Conservation (phyloP, 192 early-diverging fungal genomes). For the Coemansia sp. region DNA sequence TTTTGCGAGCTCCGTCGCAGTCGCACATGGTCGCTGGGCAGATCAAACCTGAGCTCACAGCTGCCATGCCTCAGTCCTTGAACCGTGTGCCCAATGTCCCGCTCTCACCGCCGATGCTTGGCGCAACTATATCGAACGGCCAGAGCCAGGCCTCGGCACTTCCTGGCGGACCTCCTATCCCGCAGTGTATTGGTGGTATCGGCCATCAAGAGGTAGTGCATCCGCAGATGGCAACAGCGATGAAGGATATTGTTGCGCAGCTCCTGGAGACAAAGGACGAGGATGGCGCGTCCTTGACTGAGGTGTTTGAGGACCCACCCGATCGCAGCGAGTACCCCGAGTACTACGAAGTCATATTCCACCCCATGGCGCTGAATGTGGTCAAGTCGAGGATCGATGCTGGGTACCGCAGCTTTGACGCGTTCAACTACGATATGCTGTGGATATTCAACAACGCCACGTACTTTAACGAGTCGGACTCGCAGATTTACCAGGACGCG, state of each 20-base stretch:
- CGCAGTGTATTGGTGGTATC: constrained; percentile 55
- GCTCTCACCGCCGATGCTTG: constrained; percentile 1
- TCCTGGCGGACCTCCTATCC: constrained; percentile 24
- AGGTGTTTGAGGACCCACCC: constrained; percentile 80
- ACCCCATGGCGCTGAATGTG: constrained; percentile 69
- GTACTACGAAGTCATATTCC: constrained; percentile 82
- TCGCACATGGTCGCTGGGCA: neutral
- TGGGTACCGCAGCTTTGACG: constrained; percentile 67
- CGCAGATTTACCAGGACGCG: constrained; percentile 82
- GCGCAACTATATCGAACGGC: neutral
- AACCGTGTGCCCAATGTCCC: neutral
- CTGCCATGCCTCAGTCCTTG: neutral
- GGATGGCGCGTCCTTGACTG: constrained; percentile 64
- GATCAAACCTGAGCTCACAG: neutral
- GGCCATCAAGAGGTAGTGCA: constrained; percentile 46
- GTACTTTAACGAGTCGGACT: constrained; percentile 85
- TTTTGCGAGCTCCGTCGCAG: neutral
- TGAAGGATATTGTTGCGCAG: constrained; percentile 45
- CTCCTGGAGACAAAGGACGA: constrained; percentile 33
- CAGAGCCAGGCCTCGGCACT: constrained; percentile 16
- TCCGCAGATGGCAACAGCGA: constrained; percentile 41
- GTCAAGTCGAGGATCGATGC: constrained; percentile 64
- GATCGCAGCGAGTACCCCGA: constrained; percentile 81
- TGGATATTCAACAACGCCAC: constrained; percentile 91
- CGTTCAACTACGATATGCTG: constrained; percentile 80